Evolutionary conservation across 2,329 filamentous ascomycete species (phyloP).

Genomic region (Fusarium nanum): DNA sequence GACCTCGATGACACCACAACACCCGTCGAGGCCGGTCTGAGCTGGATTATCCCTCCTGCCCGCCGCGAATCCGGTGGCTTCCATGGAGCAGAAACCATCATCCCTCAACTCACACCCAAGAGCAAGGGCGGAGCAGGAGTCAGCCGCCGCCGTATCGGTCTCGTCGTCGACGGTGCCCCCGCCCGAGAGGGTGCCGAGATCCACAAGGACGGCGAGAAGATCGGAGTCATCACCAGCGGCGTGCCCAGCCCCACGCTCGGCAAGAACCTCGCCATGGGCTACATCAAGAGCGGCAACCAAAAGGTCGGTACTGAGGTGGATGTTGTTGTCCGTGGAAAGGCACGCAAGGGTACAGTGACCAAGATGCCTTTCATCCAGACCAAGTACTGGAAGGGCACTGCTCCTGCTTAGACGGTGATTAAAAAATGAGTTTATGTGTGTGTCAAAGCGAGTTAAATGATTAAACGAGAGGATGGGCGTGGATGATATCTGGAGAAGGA

Average conservation of each 20-base stretch:
- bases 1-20: constrained; percentile 85
- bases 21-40: constrained; percentile 66
- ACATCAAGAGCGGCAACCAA: constrained; percentile 83
- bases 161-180: constrained; percentile 86
- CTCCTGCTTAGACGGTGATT: constrained; percentile 18
- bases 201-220: constrained; percentile 70
- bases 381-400: constrained; percentile 70
- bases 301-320: constrained; percentile 86
- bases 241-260: constrained; percentile 87
- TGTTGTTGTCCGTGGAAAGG: constrained; percentile 81
- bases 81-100: constrained; percentile 82
- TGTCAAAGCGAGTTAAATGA: constrained; percentile 24
- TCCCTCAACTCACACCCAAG: constrained; percentile 79
- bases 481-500: constrained; percentile 18
- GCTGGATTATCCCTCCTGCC: constrained; percentile 87
- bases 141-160: constrained; percentile 78
- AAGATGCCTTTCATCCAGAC: constrained; percentile 91
- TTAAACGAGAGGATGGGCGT: constrained; percentile 6
- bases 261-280: constrained; percentile 97
- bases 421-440: constrained; percentile 6
- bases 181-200: constrained; percentile 91
- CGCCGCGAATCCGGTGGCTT: constrained; percentile 78
- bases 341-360: constrained; percentile 77
- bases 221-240: constrained; percentile 89
- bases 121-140: constrained; percentile 79